Evolutionary conservation across 129 eudicot species (phyloP).

Genomic region (Flaveria trinervia): DNA sequence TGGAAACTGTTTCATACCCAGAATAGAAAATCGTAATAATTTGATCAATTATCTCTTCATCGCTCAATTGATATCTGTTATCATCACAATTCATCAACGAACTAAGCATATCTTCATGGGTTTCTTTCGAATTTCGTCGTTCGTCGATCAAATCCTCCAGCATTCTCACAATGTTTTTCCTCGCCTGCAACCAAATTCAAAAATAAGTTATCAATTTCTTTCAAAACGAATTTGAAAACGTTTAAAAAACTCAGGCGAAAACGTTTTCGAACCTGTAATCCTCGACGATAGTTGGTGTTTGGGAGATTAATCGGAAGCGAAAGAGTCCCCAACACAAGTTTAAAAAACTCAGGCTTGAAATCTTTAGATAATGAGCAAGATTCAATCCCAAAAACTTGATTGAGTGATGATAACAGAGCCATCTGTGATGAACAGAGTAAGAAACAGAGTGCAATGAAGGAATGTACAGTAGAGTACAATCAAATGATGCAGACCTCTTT

Average conservation of each 20-base stretch:
- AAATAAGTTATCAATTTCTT: neutral
- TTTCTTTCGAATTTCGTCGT: conserved; percentile 60
- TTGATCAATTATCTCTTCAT: conserved; percentile 93
- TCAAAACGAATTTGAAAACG: too few species aligned
- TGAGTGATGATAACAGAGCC: conserved; percentile 87
- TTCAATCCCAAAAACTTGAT: conserved; percentile 79
- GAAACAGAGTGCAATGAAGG: conserved; percentile 21
- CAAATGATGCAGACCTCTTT: conserved; percentile 63
- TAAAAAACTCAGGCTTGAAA: conserved; percentile 92
- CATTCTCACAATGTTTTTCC: conserved; percentile 69
- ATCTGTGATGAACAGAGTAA: conserved; percentile 48
- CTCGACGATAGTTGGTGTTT: conserved; percentile 68
- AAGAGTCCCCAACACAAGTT: conserved; percentile 88
- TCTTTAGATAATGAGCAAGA: conserved; percentile 55
- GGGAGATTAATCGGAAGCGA: conserved; percentile 97
- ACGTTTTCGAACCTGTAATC: conserved; percentile 61
- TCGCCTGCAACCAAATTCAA: conserved; percentile 57
- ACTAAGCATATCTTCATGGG: conserved; percentile 70
- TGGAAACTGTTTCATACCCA: conserved; percentile 97
- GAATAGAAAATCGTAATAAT: conserved; percentile 90
- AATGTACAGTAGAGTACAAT: conserved; percentile 6
- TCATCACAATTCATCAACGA: conserved; percentile 62
- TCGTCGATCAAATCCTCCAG: conserved; percentile 60
- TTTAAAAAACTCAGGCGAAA: too few species aligned
- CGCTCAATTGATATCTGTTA: conserved; percentile 65